Percentiles rank a stretch among this genome's conserved stretches.
Conservation (phyloP, 441 rosid species). For the Dalechampia spathulata region DNA sequence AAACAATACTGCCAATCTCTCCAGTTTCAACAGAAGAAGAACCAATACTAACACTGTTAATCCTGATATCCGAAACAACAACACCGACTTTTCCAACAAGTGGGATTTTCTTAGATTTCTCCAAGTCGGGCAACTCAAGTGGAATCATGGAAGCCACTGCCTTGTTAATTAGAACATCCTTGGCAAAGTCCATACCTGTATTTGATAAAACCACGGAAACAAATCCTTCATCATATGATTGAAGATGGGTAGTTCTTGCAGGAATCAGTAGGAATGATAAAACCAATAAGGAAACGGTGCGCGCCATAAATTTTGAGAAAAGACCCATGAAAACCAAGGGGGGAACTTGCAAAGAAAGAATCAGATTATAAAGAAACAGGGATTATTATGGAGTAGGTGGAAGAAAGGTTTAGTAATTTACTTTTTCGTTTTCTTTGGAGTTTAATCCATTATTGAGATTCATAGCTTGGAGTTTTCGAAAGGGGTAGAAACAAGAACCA, state of each 20-base stretch:
- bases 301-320: constrained; percentile 17
- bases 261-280: constrained; percentile 30
- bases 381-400: not conserved
- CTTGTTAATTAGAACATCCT: constrained; percentile 41
- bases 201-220: constrained; percentile 40
- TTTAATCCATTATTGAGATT: constrained; percentile 12
- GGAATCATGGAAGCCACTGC: constrained; percentile 56
- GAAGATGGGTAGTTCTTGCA: constrained; percentile 24
- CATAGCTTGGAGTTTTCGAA: not conserved
- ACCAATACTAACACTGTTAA: constrained; percentile 35
- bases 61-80: constrained; percentile 44
- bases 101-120: constrained; percentile 51
- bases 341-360: no score
- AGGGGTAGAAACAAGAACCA: not conserved
- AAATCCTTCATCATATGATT: constrained; percentile 33
- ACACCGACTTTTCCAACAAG: constrained; percentile 49
- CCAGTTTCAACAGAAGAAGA: constrained; percentile 48
- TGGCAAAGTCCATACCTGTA: constrained; percentile 60
- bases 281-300: constrained; percentile 16
- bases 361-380: no score
- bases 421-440: constrained; percentile 17
- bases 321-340: constrained; percentile 24
- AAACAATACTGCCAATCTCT: constrained; percentile 35
- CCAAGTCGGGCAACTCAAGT: constrained; percentile 46
- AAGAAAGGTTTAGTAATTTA: no score